These are phyloP conservation scores for Yamadazyma atmosphaerica DNA, from an alignment of 1,139 yeast genomes.

Conservation along the genomic window DNA sequence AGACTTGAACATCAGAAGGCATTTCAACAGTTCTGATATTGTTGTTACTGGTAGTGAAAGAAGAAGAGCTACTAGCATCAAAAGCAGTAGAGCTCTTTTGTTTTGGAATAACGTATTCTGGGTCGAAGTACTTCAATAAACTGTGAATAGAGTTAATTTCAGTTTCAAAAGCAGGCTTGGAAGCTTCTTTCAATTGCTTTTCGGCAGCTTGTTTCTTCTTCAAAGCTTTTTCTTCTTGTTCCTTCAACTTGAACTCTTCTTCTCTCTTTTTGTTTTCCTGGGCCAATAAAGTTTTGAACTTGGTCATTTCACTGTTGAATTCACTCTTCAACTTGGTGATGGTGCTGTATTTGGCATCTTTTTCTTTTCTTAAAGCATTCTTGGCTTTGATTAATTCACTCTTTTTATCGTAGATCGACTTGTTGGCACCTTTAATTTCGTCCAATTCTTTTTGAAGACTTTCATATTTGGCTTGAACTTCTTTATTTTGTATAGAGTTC, in stretches of 20 bases:
- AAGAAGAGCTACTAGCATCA: conserved; percentile 21
- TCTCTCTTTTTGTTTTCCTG: conserved; percentile 71
- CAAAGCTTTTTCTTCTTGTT: conserved; percentile 58
- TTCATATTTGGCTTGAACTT: conserved; percentile 60
- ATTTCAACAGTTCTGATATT: conserved; percentile 54
- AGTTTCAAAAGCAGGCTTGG: conserved; percentile 79
- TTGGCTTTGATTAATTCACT: conserved; percentile 64
- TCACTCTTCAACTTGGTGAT: conserved; percentile 67
- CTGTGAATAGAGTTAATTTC: conserved; percentile 76
- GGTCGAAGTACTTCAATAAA: conserved; percentile 74
- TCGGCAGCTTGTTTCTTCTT: conserved; percentile 68
- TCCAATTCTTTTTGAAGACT: conserved; percentile 63
- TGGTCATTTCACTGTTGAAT: conserved; percentile 68
- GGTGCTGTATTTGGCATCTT: conserved; percentile 64
- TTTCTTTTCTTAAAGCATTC: conserved; percentile 64
- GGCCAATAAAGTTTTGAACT: conserved; percentile 68
- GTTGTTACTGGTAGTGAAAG: conserved; percentile 26
- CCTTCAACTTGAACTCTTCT: conserved; percentile 60
- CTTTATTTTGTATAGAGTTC: conserved; percentile 62
- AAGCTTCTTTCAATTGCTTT: conserved; percentile 62
- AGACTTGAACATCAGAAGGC: conserved; percentile 64
- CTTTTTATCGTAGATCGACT: conserved; percentile 67
- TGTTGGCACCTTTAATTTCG: conserved; percentile 58
- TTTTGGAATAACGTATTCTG: conserved; percentile 66
- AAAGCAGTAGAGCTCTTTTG: conserved; percentile 21